These are phyloP conservation scores for Candida vaughaniae DNA, from an alignment of 805 yeast genomes.

Conservation along the genomic window DNA sequence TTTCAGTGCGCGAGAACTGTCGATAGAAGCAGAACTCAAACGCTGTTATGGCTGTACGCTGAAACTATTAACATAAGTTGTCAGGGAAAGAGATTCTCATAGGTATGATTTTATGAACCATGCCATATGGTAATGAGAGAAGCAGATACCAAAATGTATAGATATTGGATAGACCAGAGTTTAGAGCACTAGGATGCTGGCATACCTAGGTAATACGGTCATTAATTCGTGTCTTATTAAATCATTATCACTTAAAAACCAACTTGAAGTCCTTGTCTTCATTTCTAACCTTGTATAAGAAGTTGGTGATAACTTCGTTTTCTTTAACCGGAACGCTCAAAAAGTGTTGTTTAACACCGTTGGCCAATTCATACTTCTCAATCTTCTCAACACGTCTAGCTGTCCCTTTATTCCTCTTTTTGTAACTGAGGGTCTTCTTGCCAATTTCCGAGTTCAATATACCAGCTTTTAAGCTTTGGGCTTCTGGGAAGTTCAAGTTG, in stretches of 20 bases:
- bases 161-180: too few relatives aligned
- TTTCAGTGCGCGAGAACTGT: neutral
- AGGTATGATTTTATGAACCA: too few relatives aligned
- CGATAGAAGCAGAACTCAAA: too few relatives aligned
- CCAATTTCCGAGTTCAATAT: slow-evolving; percentile 73
- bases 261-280: slow-evolving; percentile 50
- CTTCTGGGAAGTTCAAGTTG: slow-evolving; percentile 54
- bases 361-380: slow-evolving; percentile 49
- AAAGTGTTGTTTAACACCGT: slow-evolving; percentile 68
- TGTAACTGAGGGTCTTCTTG: slow-evolving; percentile 53
- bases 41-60: too few relatives aligned
- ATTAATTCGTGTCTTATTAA: too few relatives aligned
- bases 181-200: too few relatives aligned
- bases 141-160: too few relatives aligned
- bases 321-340: slow-evolving; percentile 60
- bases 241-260: slow-evolving; percentile 32
- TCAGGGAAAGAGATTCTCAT: too few relatives aligned
- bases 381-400: slow-evolving; percentile 49
- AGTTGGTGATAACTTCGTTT: slow-evolving; percentile 83
- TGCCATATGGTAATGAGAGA: too few relatives aligned
- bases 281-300: slow-evolving; percentile 79
- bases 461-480: slow-evolving; percentile 67
- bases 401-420: slow-evolving; percentile 17
- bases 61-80: too few relatives aligned
- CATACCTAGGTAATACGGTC: too few relatives aligned